Percentiles rank a stretch among this genome's conserved stretches.
Evolutionary conservation across 805 yeast genomes (phyloP).

Genomic region (Kodamaea hsintzibuensis): DNA sequence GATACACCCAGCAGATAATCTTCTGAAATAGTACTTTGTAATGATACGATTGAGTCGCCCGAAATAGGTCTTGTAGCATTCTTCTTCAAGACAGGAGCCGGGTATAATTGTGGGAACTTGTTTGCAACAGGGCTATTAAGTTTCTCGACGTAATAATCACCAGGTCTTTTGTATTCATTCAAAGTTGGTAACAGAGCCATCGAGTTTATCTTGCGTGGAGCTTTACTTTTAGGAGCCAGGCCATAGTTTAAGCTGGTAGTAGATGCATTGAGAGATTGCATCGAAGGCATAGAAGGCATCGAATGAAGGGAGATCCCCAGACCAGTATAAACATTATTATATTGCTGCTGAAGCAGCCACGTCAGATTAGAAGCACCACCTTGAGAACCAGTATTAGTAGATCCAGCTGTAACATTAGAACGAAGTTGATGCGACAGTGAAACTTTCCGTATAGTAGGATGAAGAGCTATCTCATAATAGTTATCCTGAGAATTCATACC

Average conservation of each 20-base stretch:
- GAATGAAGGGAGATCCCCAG: conserved; percentile 7
- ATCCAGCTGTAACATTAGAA: neutral
- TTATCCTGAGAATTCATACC: conserved; percentile 5
- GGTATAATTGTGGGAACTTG: conserved; percentile 4
- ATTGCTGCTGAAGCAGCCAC: neutral
- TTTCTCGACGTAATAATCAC: conserved; percentile 40
- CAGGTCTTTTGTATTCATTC: conserved; percentile 31
- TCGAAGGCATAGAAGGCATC: neutral
- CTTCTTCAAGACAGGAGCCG: neutral
- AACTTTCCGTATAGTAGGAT: neutral
- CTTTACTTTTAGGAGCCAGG: neutral
- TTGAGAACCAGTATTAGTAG: neutral
- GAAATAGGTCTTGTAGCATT: conserved; percentile 26
- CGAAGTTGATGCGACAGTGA: conserved; percentile 7
- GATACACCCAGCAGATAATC: conserved; percentile 34
- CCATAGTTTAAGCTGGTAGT: neutral
- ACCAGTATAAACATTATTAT: neutral
- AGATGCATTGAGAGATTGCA: neutral
- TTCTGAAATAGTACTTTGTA: conserved; percentile 35
- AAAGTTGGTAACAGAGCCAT: conserved; percentile 4
- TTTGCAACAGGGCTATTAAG: conserved; percentile 15
- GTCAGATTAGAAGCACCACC: neutral
- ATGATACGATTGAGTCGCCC: conserved; percentile 33
- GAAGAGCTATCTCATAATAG: conserved; percentile 8
- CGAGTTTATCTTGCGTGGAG: conserved; percentile 6